Base-by-base conservation (phyloP, 1,284 basidiomycete species). In the Mrakiaceae sp. region DNA sequence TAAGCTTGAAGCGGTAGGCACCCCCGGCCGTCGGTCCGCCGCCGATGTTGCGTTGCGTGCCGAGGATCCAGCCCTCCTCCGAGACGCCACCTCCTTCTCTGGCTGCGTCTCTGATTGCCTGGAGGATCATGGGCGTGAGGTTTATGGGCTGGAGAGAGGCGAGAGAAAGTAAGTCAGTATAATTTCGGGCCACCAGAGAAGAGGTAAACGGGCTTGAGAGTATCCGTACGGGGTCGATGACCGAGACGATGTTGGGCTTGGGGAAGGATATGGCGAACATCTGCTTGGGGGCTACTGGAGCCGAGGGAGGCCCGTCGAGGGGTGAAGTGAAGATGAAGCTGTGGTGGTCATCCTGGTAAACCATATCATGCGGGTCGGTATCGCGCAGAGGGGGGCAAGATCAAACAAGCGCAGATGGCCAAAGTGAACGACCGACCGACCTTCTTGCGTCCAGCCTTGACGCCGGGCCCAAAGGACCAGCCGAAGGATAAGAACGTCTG, bases 401-500 rank as follows among this genome's bases (percentile, higher is more conserved):
- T 27, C 27, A 27, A 27, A 27, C 27, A 27, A 27, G 27, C 27
- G 27, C 27, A 27, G 27, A 27, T 27, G 27, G 27, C 27, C 27
- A 2, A 27, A 27, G 27, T 27, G 27, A 27, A 27, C 27, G 27
- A 27, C 27, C 27, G 27, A 27, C 27, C 27, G 27, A 27, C 27
- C 27, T 27, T 27, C 27, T 27, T 27, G 27, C 27, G n/a, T 27
- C 57, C 57, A 46, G 57, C 57, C 9, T 58, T 43, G 2, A 58
- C 46, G 16, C 57, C 57, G 27, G 57, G 7, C 39, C 57, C 57
- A 11, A 58, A 39, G 7, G 10, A 27, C 57, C 57, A 58, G 1
- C 57, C 57, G 57, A 58, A 58, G 3, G 46, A 16, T 27, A 7
- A n/a, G n/a, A 58, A 47, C 4, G 57, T 58, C 57, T 58, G 57